Conservation (phyloP, 2,329 filamentous ascomycete genomes). For the Neofusicoccum parvum region DNA sequence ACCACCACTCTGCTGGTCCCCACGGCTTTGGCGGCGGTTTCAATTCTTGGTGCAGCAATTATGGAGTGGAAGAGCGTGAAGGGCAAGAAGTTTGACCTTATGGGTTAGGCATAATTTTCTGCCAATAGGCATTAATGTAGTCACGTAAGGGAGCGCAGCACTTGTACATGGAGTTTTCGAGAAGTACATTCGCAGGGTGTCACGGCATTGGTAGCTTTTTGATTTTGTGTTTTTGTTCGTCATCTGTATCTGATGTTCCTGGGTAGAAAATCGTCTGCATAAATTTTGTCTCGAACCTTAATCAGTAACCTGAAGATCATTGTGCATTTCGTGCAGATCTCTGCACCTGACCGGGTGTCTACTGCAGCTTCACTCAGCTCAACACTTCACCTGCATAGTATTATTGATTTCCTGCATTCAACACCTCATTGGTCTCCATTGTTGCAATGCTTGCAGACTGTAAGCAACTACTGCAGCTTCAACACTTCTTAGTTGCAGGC, state of each 20-base stretch:
- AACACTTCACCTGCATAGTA: too few species aligned
- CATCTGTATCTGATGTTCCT: background rate
- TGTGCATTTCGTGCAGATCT: background rate
- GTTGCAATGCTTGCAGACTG: background rate
- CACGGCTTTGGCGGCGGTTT: conserved; percentile 46
- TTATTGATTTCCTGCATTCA: too few species aligned
- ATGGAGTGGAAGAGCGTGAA: conserved; percentile 18
- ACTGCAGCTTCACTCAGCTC: too few species aligned
- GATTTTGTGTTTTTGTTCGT: background rate
- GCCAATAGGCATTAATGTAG: background rate
- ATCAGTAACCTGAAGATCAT: background rate
- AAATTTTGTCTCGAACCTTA: background rate
- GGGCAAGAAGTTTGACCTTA: conserved; percentile 10
- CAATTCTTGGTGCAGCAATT: background rate
- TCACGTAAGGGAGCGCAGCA: background rate
- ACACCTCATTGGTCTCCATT: too few species aligned
- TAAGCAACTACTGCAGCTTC: background rate
- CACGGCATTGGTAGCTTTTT: background rate
- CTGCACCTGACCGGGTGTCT: too few species aligned
- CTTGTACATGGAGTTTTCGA: too few species aligned
- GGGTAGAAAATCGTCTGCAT: background rate
- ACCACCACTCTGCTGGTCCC: conserved; percentile 56
- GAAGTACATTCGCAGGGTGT: background rate
- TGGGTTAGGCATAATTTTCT: background rate
- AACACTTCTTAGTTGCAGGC: background rate